phyloP scores from a whole-genome alignment of 495 filamentous ascomycete species.

The Trichoderma asperelloides region DNA sequence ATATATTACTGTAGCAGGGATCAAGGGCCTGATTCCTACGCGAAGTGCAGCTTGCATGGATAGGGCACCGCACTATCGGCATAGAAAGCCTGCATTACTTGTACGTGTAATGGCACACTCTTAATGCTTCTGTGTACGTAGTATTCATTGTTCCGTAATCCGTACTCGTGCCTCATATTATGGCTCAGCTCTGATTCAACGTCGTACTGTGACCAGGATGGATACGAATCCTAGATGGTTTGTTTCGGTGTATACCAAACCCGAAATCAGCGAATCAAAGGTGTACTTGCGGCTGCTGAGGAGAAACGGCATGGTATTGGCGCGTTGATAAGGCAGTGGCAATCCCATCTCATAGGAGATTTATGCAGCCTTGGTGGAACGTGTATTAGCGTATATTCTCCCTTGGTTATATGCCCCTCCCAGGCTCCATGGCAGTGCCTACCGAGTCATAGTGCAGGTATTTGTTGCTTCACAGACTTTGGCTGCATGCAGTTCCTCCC shows the following conservation, averaged over 20 bases:
- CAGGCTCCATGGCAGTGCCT: background rate
- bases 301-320: background rate
- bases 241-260: background rate
- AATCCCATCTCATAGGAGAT: background rate
- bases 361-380: constrained; percentile 2
- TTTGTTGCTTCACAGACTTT: background rate
- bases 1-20: background rate
- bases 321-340: background rate
- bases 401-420: background rate
- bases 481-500: background rate
- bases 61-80: background rate
- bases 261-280: background rate
- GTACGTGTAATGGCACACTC: background rate
- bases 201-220: background rate
- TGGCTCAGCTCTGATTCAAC: background rate
- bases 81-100: background rate
- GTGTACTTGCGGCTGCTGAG: background rate
- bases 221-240: background rate
- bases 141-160: background rate
- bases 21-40: background rate
- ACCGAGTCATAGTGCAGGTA: background rate
- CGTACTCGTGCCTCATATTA: background rate
- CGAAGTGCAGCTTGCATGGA: constrained; percentile 1
- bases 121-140: background rate
- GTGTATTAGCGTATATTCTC: background rate